phyloP scores from a whole-genome alignment of 345 rosid species.

The Hirschfeldia incana region DNA sequence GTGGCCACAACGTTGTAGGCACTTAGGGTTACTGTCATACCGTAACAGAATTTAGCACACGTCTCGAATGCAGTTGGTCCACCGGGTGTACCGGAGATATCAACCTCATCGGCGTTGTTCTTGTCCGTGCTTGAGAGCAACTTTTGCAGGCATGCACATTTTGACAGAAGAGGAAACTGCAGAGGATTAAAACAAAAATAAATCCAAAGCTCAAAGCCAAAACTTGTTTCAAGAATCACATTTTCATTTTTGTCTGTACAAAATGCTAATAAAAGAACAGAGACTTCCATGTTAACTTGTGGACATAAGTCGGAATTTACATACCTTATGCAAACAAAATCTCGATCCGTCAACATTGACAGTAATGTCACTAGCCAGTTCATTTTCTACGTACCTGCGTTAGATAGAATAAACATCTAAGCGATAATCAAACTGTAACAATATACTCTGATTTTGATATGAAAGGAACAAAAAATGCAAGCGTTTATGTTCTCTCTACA shows the following conservation, averaged over 20 bases:
- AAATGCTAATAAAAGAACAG: background rate
- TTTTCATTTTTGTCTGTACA: background rate
- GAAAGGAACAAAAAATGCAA: background rate
- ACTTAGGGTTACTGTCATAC: constrained; percentile 77
- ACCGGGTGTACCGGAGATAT: constrained; percentile 72
- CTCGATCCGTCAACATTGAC: constrained; percentile 58
- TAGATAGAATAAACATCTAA: background rate
- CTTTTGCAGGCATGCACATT: constrained; percentile 66
- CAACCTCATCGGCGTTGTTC: constrained; percentile 52
- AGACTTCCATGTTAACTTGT: too few species aligned
- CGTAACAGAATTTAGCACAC: constrained; percentile 86
- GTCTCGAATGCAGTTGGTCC: constrained; percentile 80
- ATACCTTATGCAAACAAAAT: constrained; percentile 87
- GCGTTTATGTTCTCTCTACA: background rate
- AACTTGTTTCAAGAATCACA: constrained; percentile 8
- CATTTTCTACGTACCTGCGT: constrained; percentile 67
- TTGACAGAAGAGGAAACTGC: constrained; percentile 91
- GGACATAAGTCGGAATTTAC: background rate
- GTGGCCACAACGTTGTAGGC: constrained; percentile 72
- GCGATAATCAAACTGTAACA: background rate
- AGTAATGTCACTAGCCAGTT: constrained; percentile 70
- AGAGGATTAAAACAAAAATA: background rate
- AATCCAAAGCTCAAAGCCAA: constrained; percentile 1
- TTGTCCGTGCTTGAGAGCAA: constrained; percentile 47
- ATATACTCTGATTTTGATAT: constrained; percentile 14